Base-by-base conservation (phyloP, 2,329 filamentous ascomycete species). In the Lasiodiplodia theobromae region DNA sequence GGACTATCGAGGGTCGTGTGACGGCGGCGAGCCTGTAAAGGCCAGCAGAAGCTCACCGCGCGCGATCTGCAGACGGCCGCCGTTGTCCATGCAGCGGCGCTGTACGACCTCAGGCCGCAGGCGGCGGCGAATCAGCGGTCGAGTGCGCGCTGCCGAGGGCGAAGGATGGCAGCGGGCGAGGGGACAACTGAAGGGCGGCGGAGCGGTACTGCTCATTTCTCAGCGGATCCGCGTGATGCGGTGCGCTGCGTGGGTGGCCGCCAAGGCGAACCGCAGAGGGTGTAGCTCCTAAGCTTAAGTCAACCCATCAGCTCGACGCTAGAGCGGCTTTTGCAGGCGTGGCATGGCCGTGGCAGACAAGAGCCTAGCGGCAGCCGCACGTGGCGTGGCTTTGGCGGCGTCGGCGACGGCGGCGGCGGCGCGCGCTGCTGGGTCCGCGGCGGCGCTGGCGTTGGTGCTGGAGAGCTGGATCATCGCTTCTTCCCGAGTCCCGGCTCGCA, bases 51-150 rank as follows among this genome's bases (percentile, higher is more conserved):
- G 63, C 63, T 66, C 63, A 66, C 63, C 63, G 63, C 63, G 63
- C 63, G 63, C 63, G 63, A 66, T 66, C 63, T 66, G 63, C 63
- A 68, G 66, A 68, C 25, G 40, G 40, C 56, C 37, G 66, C 57
- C 66, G 66, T 68, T 68, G 66, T 58, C 66, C 54, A 67, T 60
- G 66, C 66, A 62, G 66, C 47, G 44, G 31, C 56, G 44, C 56
- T 40, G 66, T 68, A 49, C 47, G 37, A 68, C 56, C 54, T 54
- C 66, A 52, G 56, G 66, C 53, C 66, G 66, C 54, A 23, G 37
- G 52, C 52, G 40, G 23, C 34, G 18, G 54, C 54, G 56, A 67
- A 56, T 51, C 66, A 67, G 54, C 66, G 28, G 28, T 18, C 14
- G 25, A 28, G 54, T 34, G 63, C 63, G 21, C 16, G 31, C 31